Evolutionary conservation across 495 filamentous ascomycete genomes (phyloP).

Genomic region (Xylaria grammica): DNA sequence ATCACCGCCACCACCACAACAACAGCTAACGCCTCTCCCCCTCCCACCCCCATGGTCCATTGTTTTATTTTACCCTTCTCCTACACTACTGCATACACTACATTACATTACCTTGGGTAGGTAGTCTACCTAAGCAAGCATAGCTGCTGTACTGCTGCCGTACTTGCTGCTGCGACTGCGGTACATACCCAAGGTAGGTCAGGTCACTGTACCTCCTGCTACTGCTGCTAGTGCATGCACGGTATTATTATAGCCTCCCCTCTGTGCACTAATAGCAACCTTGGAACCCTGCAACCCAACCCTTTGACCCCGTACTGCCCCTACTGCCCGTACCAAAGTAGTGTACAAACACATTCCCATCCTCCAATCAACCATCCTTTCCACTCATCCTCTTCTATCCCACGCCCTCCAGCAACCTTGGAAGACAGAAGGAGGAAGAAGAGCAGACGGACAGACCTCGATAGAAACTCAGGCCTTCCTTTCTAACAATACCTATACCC

Average conservation of each 20-base stretch:
- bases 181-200: too few relatives aligned
- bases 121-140: too few relatives aligned
- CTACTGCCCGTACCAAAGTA: not conserved
- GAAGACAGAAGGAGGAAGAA: constrained; percentile 6
- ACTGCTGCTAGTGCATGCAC: not conserved
- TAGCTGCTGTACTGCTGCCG: too few relatives aligned
- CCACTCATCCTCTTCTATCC: constrained; percentile 18
- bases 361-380: constrained; percentile 24
- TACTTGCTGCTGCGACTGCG: too few relatives aligned
- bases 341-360: constrained; percentile 3
- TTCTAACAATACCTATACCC: constrained; percentile 1
- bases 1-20: too few relatives aligned
- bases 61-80: too few relatives aligned
- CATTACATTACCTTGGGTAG: too few relatives aligned
- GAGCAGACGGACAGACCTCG: not conserved
- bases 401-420: constrained; percentile 11
- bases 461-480: not conserved
- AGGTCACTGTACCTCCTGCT: not conserved
- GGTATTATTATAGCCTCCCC: not conserved
- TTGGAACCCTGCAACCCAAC: constrained; percentile 8
- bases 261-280: not conserved
- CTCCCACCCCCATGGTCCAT: too few relatives aligned
- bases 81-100: too few relatives aligned
- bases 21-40: too few relatives aligned
- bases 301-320: constrained; percentile 20